Evolutionary conservation across 2,329 filamentous ascomycete species (phyloP).

Genomic region (Helotiales sp.): DNA sequence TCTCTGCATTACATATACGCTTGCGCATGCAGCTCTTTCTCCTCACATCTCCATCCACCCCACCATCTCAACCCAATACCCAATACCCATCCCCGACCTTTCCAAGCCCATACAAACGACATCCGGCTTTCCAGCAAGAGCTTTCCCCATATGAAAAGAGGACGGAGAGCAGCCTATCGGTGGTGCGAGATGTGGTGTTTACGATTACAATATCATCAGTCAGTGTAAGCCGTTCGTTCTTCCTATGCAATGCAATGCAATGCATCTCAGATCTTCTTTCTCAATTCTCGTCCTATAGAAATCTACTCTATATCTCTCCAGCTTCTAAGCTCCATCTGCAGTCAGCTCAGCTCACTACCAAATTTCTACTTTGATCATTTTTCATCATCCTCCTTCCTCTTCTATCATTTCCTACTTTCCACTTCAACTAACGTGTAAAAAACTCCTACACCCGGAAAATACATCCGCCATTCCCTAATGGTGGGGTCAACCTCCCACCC

Average conservation of each 20-base stretch:
- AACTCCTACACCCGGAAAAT: neutral
- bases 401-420: neutral
- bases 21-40: conserved; percentile 11
- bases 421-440: neutral
- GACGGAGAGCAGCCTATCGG: neutral
- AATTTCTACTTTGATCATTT: neutral
- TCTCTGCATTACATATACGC: conserved; percentile 9
- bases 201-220: conserved; percentile 12
- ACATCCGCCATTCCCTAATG: neutral
- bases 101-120: conserved; percentile 1
- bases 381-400: too few species aligned
- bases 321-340: neutral
- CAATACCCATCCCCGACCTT: conserved; percentile 1
- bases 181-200: neutral
- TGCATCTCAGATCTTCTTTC: too few species aligned
- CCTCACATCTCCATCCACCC: neutral
- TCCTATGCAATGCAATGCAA: neutral
- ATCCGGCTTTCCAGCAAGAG: too few species aligned
- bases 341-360: neutral
- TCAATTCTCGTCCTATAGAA: neutral
- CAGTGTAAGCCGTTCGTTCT: neutral
- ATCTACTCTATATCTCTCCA: neutral
- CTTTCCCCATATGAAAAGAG: conserved; percentile 4
- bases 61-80: neutral
- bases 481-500: neutral